A percentile compares a stretch with the other conserved stretches of the same genome.
These are phyloP conservation scores for Penicillium longicatenatum DNA, from an alignment of 495 filamentous ascomycete genomes.

Conservation along the genomic window DNA sequence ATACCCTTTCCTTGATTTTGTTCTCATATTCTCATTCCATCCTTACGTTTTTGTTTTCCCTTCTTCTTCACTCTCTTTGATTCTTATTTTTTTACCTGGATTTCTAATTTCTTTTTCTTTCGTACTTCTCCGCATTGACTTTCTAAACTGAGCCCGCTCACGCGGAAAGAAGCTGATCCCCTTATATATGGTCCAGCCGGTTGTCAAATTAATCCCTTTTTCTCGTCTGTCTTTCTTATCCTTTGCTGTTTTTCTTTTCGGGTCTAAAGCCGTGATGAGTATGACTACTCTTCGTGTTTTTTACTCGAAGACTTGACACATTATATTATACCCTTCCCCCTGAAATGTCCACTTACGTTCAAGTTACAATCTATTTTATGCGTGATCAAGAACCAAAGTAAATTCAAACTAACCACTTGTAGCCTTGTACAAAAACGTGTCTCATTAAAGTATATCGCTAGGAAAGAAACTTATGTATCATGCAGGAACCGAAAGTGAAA, in stretches of 20 bases:
- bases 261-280: neutral
- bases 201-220: constrained; percentile 21
- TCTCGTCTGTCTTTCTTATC: constrained; percentile 11
- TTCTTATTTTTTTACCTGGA: constrained; percentile 7
- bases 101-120: constrained; percentile 17
- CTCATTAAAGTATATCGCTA: constrained; percentile 16
- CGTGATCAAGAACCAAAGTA: constrained; percentile 3
- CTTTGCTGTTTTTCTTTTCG: constrained; percentile 3
- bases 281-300: neutral
- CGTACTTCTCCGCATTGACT: neutral
- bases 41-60: constrained; percentile 7
- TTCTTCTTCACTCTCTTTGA: constrained; percentile 5
- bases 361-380: constrained; percentile 15
- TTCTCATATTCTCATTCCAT: constrained; percentile 11
- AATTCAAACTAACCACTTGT: neutral
- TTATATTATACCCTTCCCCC: constrained; percentile 26
- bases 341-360: constrained; percentile 13
- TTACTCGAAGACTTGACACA: neutral
- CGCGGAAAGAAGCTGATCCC: constrained; percentile 36
- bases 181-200: constrained; percentile 18
- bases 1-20: constrained; percentile 6
- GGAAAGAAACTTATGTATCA: constrained; percentile 6
- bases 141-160: constrained; percentile 33
- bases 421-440: constrained; percentile 7
- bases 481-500: constrained; percentile 7